Base-by-base conservation (phyloP, 23 red algal species). In the Gracilaria vermiculophylla region DNA sequence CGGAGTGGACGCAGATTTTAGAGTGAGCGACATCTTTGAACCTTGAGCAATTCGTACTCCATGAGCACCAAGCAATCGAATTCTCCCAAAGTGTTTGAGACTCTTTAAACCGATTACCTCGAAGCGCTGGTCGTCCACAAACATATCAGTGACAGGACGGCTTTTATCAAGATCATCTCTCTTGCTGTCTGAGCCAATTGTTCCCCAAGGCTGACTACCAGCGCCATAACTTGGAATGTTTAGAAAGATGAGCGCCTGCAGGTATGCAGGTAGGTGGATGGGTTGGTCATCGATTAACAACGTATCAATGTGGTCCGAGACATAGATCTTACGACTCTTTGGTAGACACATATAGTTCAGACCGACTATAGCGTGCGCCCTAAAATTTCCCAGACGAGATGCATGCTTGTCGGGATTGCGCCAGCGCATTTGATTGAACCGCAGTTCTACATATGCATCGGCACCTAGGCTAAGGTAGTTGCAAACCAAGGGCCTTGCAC, bases 141-240 rank as follows among this genome's bases (percentile, higher is more conserved):
- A 79, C 87, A 81, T 84, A 56, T 80, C 64, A 3, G 48, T 73
- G 24, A 86, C 34, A 23, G n/a, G 53, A 12, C 83, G 45, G 10
- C 35, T 32, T 16, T 49, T 35, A 56, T 62, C 27, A 7, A 78
- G 5, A 13, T 82, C 55, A 11, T 69, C 69, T 37, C 27, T 73
- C 44, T 67, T 81, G 33, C n/a, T 10, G 19, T 83, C 8, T 17
- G 47, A 48, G 8, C 66, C 44, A 16, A 88, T 17, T 14, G 34
- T 44, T 1, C 94, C 94, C 83, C 88, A 88, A 23, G 94, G 94
- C 57, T 93, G 77, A 24, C 88, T 82, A 12, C 97, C 97, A 0
- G 93, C 97, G 4, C 93, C 97, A 41, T 99, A 99, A 47, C 90
- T 94, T 12, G 97, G 92, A 57, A 99, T 94, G 89, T 99, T 99